Percentiles rank a stretch among this genome's conserved stretches.
Evolutionary conservation across 345 rosid species (phyloP).

Genomic region (Aquilaria malaccensis): DNA sequence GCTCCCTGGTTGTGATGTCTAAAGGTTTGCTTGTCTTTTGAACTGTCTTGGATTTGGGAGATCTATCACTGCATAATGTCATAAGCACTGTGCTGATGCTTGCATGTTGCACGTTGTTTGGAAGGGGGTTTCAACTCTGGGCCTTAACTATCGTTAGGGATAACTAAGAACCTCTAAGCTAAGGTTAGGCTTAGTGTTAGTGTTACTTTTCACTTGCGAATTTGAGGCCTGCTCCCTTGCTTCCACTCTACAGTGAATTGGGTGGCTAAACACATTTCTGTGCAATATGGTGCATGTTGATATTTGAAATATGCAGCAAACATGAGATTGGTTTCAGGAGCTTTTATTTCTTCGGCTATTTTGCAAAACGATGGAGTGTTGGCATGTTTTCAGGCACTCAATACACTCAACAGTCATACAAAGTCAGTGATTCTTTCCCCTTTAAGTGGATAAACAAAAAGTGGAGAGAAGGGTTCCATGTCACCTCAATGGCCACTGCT

Average conservation of each 20-base stretch:
- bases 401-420: conserved; percentile 90
- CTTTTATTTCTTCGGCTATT: background rate
- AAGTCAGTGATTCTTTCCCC: conserved; percentile 94
- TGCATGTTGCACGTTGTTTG: background rate
- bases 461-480: conserved; percentile 98
- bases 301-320: background rate
- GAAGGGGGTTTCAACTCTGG: too few relatives aligned
- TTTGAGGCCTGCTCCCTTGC: background rate
- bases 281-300: background rate
- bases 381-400: conserved; percentile 56
- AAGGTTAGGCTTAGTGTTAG: too few relatives aligned
- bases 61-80: too few relatives aligned
- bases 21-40: conserved; percentile 51
- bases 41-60: background rate
- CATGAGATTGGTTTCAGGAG: background rate
- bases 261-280: background rate
- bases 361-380: conserved; percentile 2
- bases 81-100: background rate
- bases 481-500: conserved; percentile 98
- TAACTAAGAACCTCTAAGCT: too few relatives aligned
- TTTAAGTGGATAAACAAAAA: conserved; percentile 98
- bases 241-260: background rate
- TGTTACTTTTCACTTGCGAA: too few relatives aligned
- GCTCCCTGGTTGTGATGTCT: conserved; percentile 97
- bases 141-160: too few relatives aligned